Evolutionary conservation across 192 early-diverging fungal species (phyloP), one percentile per base, ranked within the genome.

Genomic region (Coemansia sp.): DNA sequence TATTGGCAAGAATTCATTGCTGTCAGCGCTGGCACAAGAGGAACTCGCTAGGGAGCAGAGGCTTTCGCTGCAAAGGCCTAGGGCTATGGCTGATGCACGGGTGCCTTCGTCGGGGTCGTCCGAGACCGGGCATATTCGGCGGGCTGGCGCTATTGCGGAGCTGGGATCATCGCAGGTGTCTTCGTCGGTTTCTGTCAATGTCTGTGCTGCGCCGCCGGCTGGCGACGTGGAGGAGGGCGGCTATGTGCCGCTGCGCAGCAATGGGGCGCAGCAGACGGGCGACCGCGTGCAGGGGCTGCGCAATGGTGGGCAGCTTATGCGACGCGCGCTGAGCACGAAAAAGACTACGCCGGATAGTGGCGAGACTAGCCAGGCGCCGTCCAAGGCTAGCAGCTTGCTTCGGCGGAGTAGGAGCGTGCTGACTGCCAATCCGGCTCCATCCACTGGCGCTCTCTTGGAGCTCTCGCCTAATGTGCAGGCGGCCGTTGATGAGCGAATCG

Each of bases 261-360:
- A 60, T 8, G 48, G 28, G 13, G 50, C 12, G 2, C 35, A 23
- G 52, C 31, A 16, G 21, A 34, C 25, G 14, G 25, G 57, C 33
- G 53, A 50, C 25, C 59, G 38, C 14, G 33, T 73, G 53, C 52
- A 50, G n/a, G 70, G 70, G 14, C 56, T 73, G 45, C 66, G 76
- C 1, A 52, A 26, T 60, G 69, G 68, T 42, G 59, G 65, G 20
- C 77, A 72, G 37, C 62, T 74, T 52, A 79, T 74, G 28, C 61
- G 69, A 10, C 72, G 69, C 16, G 77, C 77, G 61, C 36, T 73
- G 64, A 79, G 76, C 61, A 69, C 70, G 64, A 65, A 69, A 64
- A 79, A 79, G 43, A 69, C 60, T 56, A 42, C 34, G 3, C 26
- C 64, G 20, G 59, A 38, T 56, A 73, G 47, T 10, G 26, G 34